Conservation (phyloP, 345 rosid genomes). For the Citrus hindsii region DNA sequence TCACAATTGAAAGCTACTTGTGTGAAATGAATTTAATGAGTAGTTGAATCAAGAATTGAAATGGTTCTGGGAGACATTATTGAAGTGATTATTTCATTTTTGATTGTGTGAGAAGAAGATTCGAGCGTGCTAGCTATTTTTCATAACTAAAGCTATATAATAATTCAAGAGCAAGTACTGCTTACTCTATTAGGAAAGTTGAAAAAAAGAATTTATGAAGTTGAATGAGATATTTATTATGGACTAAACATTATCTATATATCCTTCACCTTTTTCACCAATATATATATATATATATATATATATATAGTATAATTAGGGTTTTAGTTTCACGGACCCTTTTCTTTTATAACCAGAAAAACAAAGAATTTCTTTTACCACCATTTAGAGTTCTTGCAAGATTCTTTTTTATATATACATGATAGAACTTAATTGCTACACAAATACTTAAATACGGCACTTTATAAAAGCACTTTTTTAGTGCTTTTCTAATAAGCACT, state of each 20-base stretch:
- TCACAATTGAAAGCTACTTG: slow-evolving; percentile 25
- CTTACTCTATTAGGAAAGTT: slow-evolving; percentile 10
- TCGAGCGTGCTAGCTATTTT: background rate
- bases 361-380: background rate
- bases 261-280: background rate
- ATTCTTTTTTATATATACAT: background rate
- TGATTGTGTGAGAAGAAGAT: background rate
- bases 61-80: background rate
- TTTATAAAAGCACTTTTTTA: background rate
- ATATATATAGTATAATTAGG: background rate
- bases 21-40: slow-evolving; percentile 5
- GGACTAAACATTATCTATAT: background rate
- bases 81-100: slow-evolving; percentile 11
- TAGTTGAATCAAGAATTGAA: background rate
- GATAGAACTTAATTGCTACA: background rate
- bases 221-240: background rate
- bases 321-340: background rate
- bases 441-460: background rate
- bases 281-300: background rate
- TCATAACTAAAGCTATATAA: background rate
- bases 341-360: background rate
- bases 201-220: background rate
- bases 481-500: background rate
- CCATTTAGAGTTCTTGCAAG: background rate
- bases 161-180: slow-evolving; percentile 1